Evolutionary conservation across 129 eudicot species (phyloP), one percentile per base, ranked within the genome.

Genomic region (Calendula officinalis): DNA sequence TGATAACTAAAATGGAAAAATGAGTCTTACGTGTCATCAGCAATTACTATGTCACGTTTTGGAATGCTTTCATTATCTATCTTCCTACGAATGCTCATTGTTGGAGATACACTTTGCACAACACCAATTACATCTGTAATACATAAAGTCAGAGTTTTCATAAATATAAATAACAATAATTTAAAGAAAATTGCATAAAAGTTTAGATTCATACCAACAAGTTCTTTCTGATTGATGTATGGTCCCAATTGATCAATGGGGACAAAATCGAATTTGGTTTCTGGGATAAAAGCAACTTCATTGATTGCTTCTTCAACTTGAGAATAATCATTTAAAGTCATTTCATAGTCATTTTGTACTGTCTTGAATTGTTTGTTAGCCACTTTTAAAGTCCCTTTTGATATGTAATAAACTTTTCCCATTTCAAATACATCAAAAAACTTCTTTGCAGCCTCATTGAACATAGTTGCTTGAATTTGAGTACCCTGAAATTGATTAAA

Each of bases 401-500:
- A 88, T 69, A 92, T 86, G 86, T 85, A 92, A 67, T 85, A 88
- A 36, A 86, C 99, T 78, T 92, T 92, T 62, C 99, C 99, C 74
- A 85, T 64, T 71, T 92, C 83, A 51, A 92, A 92, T 49, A 59
- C 82, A 68, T 92, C 96, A 48, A 57, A 88, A 66, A 92, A 92
- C 87, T 88, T 88, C 64, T 30, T 82, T 72, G 99, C 99, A 57
- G 99, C 83, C 53, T 78, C 95, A 62, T 83, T 82, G 49, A 88
- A 92, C 95, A 88, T 85, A 1, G 99, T 92, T 53, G 99, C 99
- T 75, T 88, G 99, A 50, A 92, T 92, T 86, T 92, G 89, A 45
- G 99, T 92, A 67, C 99, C 99, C 98, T 92, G 74, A 43, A 64
- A 65, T 22, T 22, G 17, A 47, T 9, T 11, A 41, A 62, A n/a